A percentile compares a stretch with the other conserved stretches of the same genome.
Conservation (phyloP, 2,329 filamentous ascomycete genomes). For the Diaporthe capsici region DNA sequence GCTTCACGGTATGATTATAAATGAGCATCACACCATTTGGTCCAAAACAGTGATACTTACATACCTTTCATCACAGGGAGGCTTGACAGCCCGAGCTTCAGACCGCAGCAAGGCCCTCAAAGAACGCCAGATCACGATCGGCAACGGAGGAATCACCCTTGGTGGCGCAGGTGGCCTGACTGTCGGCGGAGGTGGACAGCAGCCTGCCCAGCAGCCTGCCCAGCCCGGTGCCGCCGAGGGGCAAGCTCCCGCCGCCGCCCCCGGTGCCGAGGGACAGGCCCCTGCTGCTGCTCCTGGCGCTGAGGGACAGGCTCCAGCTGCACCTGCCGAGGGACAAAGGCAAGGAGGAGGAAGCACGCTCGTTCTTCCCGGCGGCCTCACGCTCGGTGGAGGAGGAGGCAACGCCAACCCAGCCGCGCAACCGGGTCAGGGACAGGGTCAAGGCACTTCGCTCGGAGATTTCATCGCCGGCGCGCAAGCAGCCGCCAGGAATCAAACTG, state of each 20-base stretch:
- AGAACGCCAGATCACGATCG: conserved; percentile 35
- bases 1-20: conserved; percentile 33
- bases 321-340: neutral
- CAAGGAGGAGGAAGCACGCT: conserved; percentile 11
- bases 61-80: conserved; percentile 14
- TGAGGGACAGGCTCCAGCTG: conserved; percentile 21
- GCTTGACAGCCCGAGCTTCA: conserved; percentile 32
- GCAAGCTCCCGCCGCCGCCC: neutral
- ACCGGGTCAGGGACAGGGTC: neutral
- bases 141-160: conserved; percentile 14
- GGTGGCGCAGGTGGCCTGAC: conserved; percentile 34
- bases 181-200: conserved; percentile 32
- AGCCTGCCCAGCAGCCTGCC: conserved; percentile 21
- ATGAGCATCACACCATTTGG: neutral
- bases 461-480: conserved; percentile 34
- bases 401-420: conserved; percentile 25
- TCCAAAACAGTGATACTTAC: neutral
- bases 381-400: conserved; percentile 29
- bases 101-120: conserved; percentile 24
- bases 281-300: conserved; percentile 12
- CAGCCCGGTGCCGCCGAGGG: conserved; percentile 2
- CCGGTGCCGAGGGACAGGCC: conserved; percentile 6
- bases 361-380: conserved; percentile 24
- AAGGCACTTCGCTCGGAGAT: conserved; percentile 16
- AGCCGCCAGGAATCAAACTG: conserved; percentile 36